These are phyloP conservation scores for Fusarium metavorans DNA, from an alignment of 2,329 filamentous ascomycete genomes.

Conservation along the genomic window DNA sequence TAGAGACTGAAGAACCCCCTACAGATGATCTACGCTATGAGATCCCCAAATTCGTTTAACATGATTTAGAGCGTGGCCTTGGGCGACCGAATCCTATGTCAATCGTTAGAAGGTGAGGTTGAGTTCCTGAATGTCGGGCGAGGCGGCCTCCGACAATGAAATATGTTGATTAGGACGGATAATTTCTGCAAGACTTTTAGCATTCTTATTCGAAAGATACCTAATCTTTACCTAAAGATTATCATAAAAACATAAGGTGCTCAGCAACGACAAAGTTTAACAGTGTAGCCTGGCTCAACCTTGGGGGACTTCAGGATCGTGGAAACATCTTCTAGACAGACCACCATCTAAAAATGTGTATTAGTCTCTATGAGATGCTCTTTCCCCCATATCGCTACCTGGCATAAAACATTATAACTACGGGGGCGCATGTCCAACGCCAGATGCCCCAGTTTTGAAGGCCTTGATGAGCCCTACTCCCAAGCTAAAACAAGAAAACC, in stretches of 20 bases:
- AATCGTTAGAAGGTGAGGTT: no score
- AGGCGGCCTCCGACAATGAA: neutral
- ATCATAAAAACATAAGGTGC: neutral
- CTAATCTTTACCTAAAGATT: neutral
- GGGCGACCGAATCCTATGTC: neutral
- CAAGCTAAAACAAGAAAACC: neutral
- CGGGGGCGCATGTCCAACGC: neutral
- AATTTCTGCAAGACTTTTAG: neutral
- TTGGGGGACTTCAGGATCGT: neutral
- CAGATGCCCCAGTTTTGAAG: neutral
- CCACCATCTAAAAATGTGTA: neutral
- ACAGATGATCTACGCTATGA: neutral
- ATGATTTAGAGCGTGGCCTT: neutral
- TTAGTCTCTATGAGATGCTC: neutral
- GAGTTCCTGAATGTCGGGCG: neutral
- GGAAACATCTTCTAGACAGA: neutral
- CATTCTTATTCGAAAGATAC: neutral
- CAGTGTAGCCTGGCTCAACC: neutral
- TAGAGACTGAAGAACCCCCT: neutral
- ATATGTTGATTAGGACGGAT: neutral
- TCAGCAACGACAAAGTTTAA: neutral
- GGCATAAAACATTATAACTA: neutral
- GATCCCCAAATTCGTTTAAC: neutral
- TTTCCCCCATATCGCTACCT: neutral
- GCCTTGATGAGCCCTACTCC: neutral